These are phyloP conservation scores for Colletotrichum simmondsii DNA, from an alignment of 2,329 filamentous ascomycete genomes.

Conservation along the genomic window DNA sequence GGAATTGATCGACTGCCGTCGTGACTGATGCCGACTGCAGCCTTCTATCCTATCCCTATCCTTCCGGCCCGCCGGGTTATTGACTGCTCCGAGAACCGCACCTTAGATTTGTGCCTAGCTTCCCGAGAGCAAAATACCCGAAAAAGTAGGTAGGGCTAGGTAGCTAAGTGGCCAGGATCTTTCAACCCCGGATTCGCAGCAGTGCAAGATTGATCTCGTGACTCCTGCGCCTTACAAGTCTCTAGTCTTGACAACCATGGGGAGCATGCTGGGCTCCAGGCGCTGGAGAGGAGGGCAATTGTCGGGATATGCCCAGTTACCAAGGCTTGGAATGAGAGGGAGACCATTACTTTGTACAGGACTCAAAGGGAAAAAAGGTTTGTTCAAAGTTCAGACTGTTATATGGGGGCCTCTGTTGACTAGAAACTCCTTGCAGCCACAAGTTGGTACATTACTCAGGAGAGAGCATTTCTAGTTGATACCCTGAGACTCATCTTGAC, in stretches of 20 bases:
- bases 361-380: not conserved
- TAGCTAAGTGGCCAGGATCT: no score
- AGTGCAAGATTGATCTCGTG: not conserved
- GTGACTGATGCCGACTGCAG: no score
- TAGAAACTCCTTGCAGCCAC: not conserved
- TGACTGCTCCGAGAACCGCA: no score
- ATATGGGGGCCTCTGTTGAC: not conserved
- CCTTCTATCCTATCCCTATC: no score
- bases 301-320: not conserved
- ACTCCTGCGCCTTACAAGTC: not conserved
- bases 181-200: not conserved
- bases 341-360: no score
- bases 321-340: not conserved
- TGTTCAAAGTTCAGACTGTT: not conserved
- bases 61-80: no score
- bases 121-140: no score
- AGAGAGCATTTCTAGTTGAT: not conserved
- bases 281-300: not conserved
- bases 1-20: no score
- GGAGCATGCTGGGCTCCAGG: not conserved
- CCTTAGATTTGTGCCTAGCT: no score
- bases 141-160: no score
- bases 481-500: not conserved
- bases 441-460: not conserved
- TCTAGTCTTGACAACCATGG: not conserved